Evolutionary conservation across 2,329 filamentous ascomycete genomes (phyloP), one percentile per base, ranked within the genome.

Genomic region (Trichophyton verrucosum): DNA sequence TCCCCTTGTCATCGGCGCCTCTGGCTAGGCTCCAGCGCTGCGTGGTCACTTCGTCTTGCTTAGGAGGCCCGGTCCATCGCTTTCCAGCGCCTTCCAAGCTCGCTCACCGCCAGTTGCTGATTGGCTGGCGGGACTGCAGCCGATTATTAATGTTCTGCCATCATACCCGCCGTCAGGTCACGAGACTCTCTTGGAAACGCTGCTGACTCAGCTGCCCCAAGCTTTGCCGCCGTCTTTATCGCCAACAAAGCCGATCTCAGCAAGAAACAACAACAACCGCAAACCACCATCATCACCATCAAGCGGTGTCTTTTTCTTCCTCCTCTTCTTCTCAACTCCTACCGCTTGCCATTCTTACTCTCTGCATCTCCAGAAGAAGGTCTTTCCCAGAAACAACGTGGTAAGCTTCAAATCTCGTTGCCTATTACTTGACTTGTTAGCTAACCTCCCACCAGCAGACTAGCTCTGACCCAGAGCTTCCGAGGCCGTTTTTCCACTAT

Each of bases 401-500:
- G 51, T 55, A 36, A 55, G 51, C 15, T 4, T 38, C 11, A 13
- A 38, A 13, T 38, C 33, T 38, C 33, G 9, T 38, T 38, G 8
- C n/a, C 24, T 36, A 8, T 44, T n/a, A 30, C 51, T 11, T 36
- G 11, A 9, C 51, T n/a, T 11, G 24, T 15, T 36, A 30, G 3
- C 3, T 36, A n/a, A 17, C n/a, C 24, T 55, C 51, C 7, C 30
- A n/a, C 51, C 30, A 55, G 51, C 40, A 44, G 40, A 30, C 46
- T 55, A 51, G 42, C 47, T 53, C 38, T 33, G 30, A 9, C 22
- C n/a, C n/a, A 40, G 22, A 38, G 24, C 47, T 30, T 42, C 30
- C n/a, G n/a, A 55, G 27, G 27, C 49, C 33, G 33, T 58, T 61
- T 66, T 68, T 17, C n/a, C 40, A 65, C 64, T 61, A 27, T 68